Percentiles rank a stretch among this genome's conserved stretches.
These are phyloP conservation scores for Penicillium diatomitis DNA, from an alignment of 495 filamentous ascomycete genomes.

Conservation along the genomic window DNA sequence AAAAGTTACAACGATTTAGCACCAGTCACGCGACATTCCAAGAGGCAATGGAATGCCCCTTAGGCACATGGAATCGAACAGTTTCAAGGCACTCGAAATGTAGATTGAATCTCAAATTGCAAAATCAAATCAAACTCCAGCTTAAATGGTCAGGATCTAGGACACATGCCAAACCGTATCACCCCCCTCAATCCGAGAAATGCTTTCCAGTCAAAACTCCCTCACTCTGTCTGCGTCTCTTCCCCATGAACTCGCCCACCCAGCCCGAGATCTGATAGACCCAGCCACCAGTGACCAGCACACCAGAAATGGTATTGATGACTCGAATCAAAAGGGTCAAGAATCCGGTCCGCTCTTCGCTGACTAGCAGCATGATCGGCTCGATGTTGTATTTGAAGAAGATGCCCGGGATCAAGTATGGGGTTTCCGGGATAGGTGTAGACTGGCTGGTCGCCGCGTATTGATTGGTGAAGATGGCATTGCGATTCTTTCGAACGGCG, in stretches of 20 bases:
- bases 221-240: conserved; percentile 35
- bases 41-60: too few species aligned
- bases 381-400: conserved; percentile 99
- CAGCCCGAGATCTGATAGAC: conserved; percentile 51
- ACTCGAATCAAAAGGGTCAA: conserved; percentile 67
- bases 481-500: conserved; percentile 19
- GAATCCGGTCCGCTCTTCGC: conserved; percentile 69
- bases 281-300: conserved; percentile 56
- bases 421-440: conserved; percentile 54
- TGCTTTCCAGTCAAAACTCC: conserved; percentile 52
- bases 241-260: conserved; percentile 34
- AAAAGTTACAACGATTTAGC: too few species aligned
- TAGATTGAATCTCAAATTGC: too few species aligned
- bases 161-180: conserved; percentile 1
- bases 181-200: conserved; percentile 25
- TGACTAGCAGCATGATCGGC: conserved; percentile 79
- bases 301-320: conserved; percentile 55
- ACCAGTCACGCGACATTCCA: too few species aligned
- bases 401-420: conserved; percentile 65
- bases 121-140: not conserved
- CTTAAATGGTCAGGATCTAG: too few species aligned
- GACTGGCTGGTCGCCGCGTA: conserved; percentile 91
- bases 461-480: conserved; percentile 86
- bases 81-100: too few species aligned
- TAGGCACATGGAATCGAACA: too few species aligned